Base-by-base conservation (phyloP, 306 rosid genomes). In the Purshia tridentata region DNA sequence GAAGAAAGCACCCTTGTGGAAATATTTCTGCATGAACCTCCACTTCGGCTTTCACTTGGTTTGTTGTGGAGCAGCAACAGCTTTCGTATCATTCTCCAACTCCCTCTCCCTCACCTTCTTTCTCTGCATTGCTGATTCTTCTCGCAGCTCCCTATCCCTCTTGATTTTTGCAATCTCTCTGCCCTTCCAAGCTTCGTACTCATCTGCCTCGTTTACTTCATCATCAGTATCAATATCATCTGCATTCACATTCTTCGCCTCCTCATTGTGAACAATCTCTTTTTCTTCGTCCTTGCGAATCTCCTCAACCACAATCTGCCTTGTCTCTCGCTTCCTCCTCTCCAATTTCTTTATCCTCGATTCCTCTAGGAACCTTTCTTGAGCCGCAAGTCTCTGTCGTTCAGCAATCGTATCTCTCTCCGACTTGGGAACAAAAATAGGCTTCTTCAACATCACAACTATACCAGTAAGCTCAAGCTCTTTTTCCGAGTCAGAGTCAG, bases 21-120 rank as follows among this genome's bases (percentile, higher is more conserved):
- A 91, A 66, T 91, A 91, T 78, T 91, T 91, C 90, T 89, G 97
- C 97, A 91, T 89, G 78, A 91, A 89, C 82, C 90, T 89, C 96
- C 96, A 91, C 71, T 91, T 89, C 79, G 86, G 92, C 76, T 91
- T 91, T 23, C 84, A n/a, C n/a, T n/a, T n/a, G n/a, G n/a, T n/a
- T n/a, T n/a, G 14, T 9, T 74, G 57, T 47, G 75, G 72, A 51
- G 90, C 71, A 23, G 88, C 80, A 89, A 59, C 86, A 86, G 91
- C 91, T 55, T 89, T 93, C 8, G 91, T 82, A 6, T 80, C 88
- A 65, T 91, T 93, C n/a, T n/a, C n/a, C n/a, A n/a, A n/a, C n/a
- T n/a, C n/a, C n/a, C n/a, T n/a, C n/a, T n/a, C n/a, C n/a, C n/a
- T n/a, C n/a, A n/a, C n/a, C n/a, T n/a, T 23, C 29, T 23, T 23